A percentile compares a stretch with the other conserved stretches of the same genome.
phyloP scores from a whole-genome alignment of 148 eudicot species.

The Gaultheria prostrata region DNA sequence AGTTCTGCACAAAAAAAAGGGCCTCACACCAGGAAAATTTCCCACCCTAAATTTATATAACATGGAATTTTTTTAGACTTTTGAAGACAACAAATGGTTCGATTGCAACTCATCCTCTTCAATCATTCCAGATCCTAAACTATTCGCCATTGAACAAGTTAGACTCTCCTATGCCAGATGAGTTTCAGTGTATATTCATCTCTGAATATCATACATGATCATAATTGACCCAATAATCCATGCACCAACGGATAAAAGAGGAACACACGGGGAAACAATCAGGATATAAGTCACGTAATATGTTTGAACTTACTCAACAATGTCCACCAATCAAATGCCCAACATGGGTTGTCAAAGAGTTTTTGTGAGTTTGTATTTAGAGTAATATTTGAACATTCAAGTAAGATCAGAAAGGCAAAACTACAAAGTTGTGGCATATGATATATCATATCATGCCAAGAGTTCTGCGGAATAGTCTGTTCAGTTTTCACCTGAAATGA shows the following conservation, averaged over 20 bases:
- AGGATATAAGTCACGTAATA: not conserved
- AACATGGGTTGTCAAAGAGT: not conserved
- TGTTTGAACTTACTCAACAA: not conserved
- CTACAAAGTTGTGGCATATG: not conserved
- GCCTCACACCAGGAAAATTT: not conserved
- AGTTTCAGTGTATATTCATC: not conserved
- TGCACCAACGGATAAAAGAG: not conserved
- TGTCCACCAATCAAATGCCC: not conserved
- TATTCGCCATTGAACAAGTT: not conserved
- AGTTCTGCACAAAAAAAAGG: not conserved
- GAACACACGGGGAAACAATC: not conserved
- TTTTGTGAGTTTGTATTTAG: not conserved
- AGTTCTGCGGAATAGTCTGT: not conserved
- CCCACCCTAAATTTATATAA: not conserved
- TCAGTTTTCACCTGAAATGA: conserved; percentile 9
- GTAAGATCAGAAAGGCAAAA: not conserved
- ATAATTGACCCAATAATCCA: not conserved
- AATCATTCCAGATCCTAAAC: not conserved
- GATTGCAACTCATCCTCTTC: not conserved
- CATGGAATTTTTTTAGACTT: not conserved
- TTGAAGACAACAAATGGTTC: not conserved
- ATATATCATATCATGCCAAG: not conserved
- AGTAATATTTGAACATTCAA: not conserved
- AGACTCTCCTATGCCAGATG: not conserved
- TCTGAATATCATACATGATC: not conserved